These are phyloP conservation scores for Vitis hybrid DNA, from an alignment of 177 flowering plant genomes.

Conservation along the genomic window DNA sequence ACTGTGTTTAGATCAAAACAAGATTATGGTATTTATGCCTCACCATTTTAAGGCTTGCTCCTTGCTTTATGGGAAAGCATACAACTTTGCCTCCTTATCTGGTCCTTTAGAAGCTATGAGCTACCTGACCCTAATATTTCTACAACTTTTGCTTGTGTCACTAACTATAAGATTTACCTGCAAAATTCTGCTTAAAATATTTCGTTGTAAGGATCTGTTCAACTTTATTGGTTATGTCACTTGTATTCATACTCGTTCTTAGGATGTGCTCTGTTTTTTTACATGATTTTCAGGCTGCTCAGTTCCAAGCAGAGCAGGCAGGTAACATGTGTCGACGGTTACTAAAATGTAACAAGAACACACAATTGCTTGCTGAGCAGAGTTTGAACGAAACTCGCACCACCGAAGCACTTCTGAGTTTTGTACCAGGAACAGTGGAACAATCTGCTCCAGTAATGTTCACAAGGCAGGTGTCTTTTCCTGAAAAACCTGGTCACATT, in stretches of 20 bases:
- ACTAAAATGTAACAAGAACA: constrained; percentile 21
- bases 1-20: no score
- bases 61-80: no score
- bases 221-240: background rate
- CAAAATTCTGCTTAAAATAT: no score
- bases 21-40: no score
- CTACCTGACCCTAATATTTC: no score
- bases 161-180: no score
- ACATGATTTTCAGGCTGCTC: constrained; percentile 48
- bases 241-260: background rate
- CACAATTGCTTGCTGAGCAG: constrained; percentile 37
- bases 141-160: no score
- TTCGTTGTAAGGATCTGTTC: no score
- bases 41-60: no score
- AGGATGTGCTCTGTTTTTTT: background rate
- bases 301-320: constrained; percentile 55
- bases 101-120: no score
- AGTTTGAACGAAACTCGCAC: constrained; percentile 38
- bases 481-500: constrained; percentile 36
- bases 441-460: constrained; percentile 69
- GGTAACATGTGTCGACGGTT: constrained; percentile 46
- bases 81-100: no score
- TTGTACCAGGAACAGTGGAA: constrained; percentile 42
- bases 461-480: constrained; percentile 30
- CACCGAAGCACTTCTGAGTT: constrained; percentile 31